These are phyloP conservation scores for Chamaecrista fasciculata DNA, from an alignment of 306 rosid species.

Conservation along the genomic window DNA sequence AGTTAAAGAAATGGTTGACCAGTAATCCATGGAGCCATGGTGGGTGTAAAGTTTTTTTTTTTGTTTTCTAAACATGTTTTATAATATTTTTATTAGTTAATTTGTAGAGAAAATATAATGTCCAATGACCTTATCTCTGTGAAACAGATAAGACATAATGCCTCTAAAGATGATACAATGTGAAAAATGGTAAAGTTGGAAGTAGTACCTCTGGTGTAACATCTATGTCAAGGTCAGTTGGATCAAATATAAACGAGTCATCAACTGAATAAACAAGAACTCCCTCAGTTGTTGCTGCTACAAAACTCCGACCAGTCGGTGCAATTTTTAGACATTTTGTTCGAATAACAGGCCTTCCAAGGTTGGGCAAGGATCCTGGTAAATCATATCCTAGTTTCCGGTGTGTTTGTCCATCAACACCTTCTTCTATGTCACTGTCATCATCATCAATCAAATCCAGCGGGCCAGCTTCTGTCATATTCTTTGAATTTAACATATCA, in stretches of 20 bases:
- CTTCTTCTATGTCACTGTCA: slow-evolving; percentile 71
- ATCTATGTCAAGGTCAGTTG: slow-evolving; percentile 93
- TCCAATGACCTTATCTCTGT: slow-evolving; percentile 4
- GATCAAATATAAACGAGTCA: slow-evolving; percentile 87
- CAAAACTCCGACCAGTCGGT: slow-evolving; percentile 92
- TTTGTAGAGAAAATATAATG: slow-evolving; percentile 4
- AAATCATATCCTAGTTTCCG: slow-evolving; percentile 64
- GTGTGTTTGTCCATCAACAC: slow-evolving; percentile 74
- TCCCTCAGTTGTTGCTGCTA: slow-evolving; percentile 94
- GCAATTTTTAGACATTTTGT: slow-evolving; percentile 85
- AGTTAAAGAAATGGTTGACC: background rate
- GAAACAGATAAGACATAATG: background rate
- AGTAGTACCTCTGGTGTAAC: slow-evolving; percentile 87
- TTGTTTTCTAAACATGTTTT: too few species aligned
- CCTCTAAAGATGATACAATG: slow-evolving; percentile 6
- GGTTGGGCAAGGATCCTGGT: slow-evolving; percentile 86
- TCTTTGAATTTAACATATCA: slow-evolving; percentile 84
- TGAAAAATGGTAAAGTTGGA: background rate
- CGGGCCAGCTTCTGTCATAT: slow-evolving; percentile 92
- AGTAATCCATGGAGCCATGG: background rate
- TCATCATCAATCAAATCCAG: slow-evolving; percentile 86
- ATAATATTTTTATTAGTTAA: background rate
- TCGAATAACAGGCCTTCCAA: slow-evolving; percentile 75
- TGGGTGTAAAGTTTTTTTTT: too few species aligned
- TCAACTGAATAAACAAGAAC: slow-evolving; percentile 85